These are phyloP conservation scores for Barnettozyma salicaria DNA, from an alignment of 805 yeast species.

Conservation along the genomic window DNA sequence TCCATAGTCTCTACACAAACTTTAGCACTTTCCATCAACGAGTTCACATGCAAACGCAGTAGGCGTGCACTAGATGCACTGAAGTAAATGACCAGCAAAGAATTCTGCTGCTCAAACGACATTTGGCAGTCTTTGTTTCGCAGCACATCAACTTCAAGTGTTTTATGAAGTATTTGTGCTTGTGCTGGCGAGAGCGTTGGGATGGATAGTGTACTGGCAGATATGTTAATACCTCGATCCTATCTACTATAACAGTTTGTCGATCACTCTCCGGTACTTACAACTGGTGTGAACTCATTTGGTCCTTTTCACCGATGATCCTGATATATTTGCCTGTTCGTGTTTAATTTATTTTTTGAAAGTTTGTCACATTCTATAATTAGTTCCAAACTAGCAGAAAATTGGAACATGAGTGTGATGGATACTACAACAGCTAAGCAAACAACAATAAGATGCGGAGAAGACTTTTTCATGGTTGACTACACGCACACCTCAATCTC, in stretches of 20 bases:
- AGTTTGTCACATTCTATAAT: too few relatives aligned
- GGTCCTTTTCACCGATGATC: too few relatives aligned
- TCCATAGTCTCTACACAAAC: constrained; percentile 78
- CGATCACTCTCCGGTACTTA: not conserved
- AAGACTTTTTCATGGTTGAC: not conserved
- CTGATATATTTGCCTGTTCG: too few relatives aligned
- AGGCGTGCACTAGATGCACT: constrained; percentile 65
- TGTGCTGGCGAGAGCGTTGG: constrained; percentile 60
- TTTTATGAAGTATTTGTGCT: constrained; percentile 52
- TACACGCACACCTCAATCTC: constrained; percentile 1
- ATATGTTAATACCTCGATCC: too few relatives aligned
- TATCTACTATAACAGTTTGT: too few relatives aligned
- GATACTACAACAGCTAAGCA: not conserved
- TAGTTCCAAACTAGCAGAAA: not conserved
- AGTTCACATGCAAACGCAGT: constrained; percentile 79
- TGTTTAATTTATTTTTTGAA: too few relatives aligned
- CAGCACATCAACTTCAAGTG: constrained; percentile 34
- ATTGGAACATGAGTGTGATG: not conserved
- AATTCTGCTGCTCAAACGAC: constrained; percentile 32
- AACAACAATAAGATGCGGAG: not conserved
- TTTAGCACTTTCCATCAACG: constrained; percentile 68
- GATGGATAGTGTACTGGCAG: constrained; percentile 38
- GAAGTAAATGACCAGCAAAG: constrained; percentile 41
- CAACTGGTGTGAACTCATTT: constrained; percentile 3
- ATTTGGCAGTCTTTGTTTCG: constrained; percentile 58